Base-by-base conservation (phyloP, 2,329 filamentous ascomycete genomes). In the Trichoderma lentiforme region DNA sequence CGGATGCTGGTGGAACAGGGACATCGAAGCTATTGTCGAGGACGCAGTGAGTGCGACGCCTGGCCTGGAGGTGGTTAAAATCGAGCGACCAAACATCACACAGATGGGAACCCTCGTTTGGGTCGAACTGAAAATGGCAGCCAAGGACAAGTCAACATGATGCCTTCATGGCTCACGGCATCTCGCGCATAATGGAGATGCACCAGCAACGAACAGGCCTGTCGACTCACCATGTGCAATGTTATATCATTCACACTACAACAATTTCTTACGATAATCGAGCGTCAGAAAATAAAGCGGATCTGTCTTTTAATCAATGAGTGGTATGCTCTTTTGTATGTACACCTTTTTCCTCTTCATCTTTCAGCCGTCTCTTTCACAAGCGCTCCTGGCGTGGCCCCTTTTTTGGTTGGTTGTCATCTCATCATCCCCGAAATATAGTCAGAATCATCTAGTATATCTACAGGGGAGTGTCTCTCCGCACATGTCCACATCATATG, bases 1-100 rank as follows among this genome's bases (percentile, higher is more conserved):
- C 76, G 89, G 89, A 3, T 91, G 89, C 81, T 91, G 89, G 89
- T 91, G 89, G 89, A 91, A 91, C 80, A 83, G 89, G 67, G 89
- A 91, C 76, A 86, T 91, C 72, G 85, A 86, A 75, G 80, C 76
- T 39, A 83, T 91, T 34, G 84, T 91, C 9, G 80, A 83, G 68
- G 83, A 85, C 73, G 89, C 88, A 34, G 81, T 81, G 24, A 73
- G 76, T 65, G 77, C 78, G 64, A 82, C 86, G 4, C 87, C 86
- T 0, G 88, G 88, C 2, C 80, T 91, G 64, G 86, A 90, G 77
- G 81, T 91, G 53, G 84, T 90, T 57, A 81, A 83, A 73, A 77
- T 90, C 26, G 81, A 86, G 74, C 83, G 86, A 65, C 88, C 88
- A 3, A 84, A 84, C 66, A 78, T 84, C 75, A 77, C 84, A 34